Base-by-base conservation (phyloP, 2,329 filamentous ascomycete genomes). In the Dothideomycetes sp. region DNA sequence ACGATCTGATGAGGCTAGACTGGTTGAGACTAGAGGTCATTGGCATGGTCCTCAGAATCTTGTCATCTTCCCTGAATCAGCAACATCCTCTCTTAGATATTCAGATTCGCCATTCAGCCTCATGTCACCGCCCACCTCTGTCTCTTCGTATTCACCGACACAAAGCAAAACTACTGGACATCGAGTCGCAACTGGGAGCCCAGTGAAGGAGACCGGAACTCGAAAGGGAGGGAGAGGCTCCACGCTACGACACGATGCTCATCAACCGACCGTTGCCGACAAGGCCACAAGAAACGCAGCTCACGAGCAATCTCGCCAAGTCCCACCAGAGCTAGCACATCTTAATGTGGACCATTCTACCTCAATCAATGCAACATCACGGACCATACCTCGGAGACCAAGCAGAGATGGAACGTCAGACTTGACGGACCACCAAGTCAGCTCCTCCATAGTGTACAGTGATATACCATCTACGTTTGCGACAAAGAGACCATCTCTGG, bases 51-150 rank as follows among this genome's bases (percentile, higher is more conserved):
- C 12, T 27, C 22, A 27, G 12, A 7, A 12, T 12, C 22, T 12
- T 12, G 7, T 12, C 12, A 27, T 12, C 7, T 27, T 12, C 7
- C 22, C 12, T 27, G 22, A 27, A 27, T 27, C 22, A 27, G 22
- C 22, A 27, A 12, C 22, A 27, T 16, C 82, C 29, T 87, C 82
- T 3, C 86, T 83, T 2, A 69, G 79, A 45, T 86, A 82, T 51
- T 84, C 81, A 2, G 82, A 77, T 41, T 87, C 83, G 1, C 76
- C 80, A 4, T 87, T 85, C 58, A 87, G 82, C 53, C 72, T 82
- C 46, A 81, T 83, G 43, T 86, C 82, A 1, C 87, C 83, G 3
- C 83, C 83, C 5, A 86, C 81, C 4, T 87, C 83, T 8, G 78
- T 83, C 46, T 81, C 79, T 5, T 87, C 83, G 1, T 79, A 81